These are phyloP conservation scores for Flaveria ramosissima DNA, from an alignment of 129 eudicot genomes.

Conservation along the genomic window DNA sequence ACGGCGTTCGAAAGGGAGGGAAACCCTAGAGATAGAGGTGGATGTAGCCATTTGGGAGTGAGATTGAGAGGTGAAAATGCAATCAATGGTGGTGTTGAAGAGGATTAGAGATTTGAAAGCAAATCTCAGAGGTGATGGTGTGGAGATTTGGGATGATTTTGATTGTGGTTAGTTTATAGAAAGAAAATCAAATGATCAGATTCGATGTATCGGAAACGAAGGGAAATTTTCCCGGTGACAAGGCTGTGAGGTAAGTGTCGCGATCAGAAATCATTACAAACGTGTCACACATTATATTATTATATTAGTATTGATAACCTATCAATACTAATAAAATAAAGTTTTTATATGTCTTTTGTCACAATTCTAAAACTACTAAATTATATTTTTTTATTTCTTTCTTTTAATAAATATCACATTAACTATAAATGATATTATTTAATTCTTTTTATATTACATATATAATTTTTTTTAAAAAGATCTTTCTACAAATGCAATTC, in stretches of 20 bases:
- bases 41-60: constrained; percentile 52
- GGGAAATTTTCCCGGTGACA: constrained; percentile 21
- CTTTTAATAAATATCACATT: too few relatives aligned
- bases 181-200: not conserved
- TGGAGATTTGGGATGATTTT: not conserved
- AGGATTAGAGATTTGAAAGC: constrained; percentile 1
- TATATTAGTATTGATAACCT: too few relatives aligned
- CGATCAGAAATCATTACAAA: too few relatives aligned
- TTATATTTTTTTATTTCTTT: too few relatives aligned
- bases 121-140: constrained; percentile 22
- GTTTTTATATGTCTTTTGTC: too few relatives aligned
- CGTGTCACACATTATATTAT: too few relatives aligned
- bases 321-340: too few relatives aligned
- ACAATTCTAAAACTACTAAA: too few relatives aligned
- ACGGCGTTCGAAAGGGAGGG: constrained; percentile 65
- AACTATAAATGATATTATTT: too few relatives aligned
- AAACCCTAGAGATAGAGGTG: constrained; percentile 43
- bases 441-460: too few relatives aligned
- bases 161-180: constrained; percentile 32
- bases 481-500: too few relatives aligned
- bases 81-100: not conserved
- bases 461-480: too few relatives aligned
- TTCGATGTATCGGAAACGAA: constrained; percentile 14
- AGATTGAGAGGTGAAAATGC: not conserved
- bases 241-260: not conserved